These are phyloP conservation scores for Malassezia arunalokei DNA, from an alignment of 1,284 basidiomycete genomes.

Conservation along the genomic window DNA sequence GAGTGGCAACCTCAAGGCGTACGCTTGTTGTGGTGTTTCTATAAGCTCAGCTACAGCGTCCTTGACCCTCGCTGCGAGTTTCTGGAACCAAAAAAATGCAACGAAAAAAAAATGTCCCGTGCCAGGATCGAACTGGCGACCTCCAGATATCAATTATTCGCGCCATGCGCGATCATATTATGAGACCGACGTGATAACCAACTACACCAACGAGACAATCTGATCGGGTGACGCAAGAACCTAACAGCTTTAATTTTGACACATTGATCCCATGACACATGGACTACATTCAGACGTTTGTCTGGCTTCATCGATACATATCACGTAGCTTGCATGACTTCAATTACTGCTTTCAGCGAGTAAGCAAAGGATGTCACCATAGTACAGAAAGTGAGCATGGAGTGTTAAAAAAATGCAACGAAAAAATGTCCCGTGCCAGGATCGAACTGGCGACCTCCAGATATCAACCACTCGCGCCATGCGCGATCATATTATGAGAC, in stretches of 20 bases:
- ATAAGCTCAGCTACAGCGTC: not conserved
- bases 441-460: slow-evolving; percentile 22
- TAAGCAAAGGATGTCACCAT: no score
- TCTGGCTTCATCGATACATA: no score
- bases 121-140: slow-evolving; percentile 22
- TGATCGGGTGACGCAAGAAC: no score
- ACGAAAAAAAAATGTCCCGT: slow-evolving; percentile 15
- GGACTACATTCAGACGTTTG: no score
- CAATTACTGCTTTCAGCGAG: no score
- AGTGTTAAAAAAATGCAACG: not conserved
- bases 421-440: slow-evolving; percentile 19
- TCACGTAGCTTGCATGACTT: no score
- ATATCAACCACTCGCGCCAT: slow-evolving; percentile 15
- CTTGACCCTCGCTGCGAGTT: not conserved
- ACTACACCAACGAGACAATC: slow-evolving; percentile 20
- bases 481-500: slow-evolving; percentile 20
- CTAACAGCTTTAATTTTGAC: no score
- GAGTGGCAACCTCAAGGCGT: no score
- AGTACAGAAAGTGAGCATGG: no score
- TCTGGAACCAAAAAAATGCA: not conserved
- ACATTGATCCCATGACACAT: no score
- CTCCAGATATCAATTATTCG: slow-evolving; percentile 17
- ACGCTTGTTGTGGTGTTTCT: not conserved
- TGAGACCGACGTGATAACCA: slow-evolving; percentile 22
- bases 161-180: slow-evolving; percentile 18